A percentile compares a stretch with the other conserved stretches of the same genome.
These are phyloP conservation scores for Gracilaria domingensis DNA, from an alignment of 23 red algal species.

Conservation along the genomic window DNA sequence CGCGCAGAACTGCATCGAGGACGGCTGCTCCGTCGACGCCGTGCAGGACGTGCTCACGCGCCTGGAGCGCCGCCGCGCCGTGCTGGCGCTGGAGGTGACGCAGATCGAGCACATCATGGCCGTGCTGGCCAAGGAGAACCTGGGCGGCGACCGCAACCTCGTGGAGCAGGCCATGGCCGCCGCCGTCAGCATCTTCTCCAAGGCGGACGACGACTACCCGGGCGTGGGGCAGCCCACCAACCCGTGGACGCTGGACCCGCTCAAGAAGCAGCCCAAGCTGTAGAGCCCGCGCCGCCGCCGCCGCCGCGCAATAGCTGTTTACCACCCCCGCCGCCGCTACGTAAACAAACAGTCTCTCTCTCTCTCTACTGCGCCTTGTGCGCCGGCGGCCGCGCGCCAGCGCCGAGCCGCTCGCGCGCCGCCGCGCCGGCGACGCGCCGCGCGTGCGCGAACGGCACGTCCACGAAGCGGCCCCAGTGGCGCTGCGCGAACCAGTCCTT, in stretches of 20 bases:
- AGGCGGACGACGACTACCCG: constrained; percentile 75
- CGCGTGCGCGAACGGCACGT: constrained; percentile 16
- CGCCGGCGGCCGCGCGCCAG: background rate
- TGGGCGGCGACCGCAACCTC: constrained; percentile 75
- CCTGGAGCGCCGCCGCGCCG: constrained; percentile 64
- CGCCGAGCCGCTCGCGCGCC: background rate
- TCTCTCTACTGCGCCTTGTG: background rate
- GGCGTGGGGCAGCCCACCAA: constrained; percentile 59
- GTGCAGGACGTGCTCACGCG: constrained; percentile 85
- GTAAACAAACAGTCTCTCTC: too few species aligned
- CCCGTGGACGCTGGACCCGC: constrained; percentile 55
- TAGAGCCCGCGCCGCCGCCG: too few species aligned
- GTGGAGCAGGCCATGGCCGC: constrained; percentile 71
- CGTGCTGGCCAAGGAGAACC: constrained; percentile 71
- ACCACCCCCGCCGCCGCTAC: too few species aligned
- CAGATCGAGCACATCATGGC: constrained; percentile 79
- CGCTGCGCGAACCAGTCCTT: constrained; percentile 38
- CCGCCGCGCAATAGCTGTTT: constrained; percentile 22
- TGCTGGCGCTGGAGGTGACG: constrained; percentile 67
- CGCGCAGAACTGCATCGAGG: constrained; percentile 80
- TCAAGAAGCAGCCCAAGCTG: constrained; percentile 76
- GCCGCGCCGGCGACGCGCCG: constrained; percentile 7
- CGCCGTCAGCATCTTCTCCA: constrained; percentile 81
- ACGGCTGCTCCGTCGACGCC: constrained; percentile 80
- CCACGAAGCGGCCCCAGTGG: constrained; percentile 42